phyloP scores from a whole-genome alignment of 2,329 filamentous ascomycete genomes.

The Phyllosticta citriasiana region DNA sequence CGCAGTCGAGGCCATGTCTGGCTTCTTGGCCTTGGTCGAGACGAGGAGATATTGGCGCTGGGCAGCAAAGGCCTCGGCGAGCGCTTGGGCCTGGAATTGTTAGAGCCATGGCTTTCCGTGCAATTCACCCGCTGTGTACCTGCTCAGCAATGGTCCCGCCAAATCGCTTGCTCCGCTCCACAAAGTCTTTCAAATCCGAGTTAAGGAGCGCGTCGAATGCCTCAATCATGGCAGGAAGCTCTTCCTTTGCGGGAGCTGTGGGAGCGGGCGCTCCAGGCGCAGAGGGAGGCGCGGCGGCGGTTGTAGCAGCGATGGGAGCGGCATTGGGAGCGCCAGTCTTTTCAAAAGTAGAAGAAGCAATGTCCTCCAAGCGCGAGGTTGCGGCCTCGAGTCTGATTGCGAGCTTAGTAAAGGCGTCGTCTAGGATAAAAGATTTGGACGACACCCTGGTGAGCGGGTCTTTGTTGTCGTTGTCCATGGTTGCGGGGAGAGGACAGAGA shows the following conservation, averaged over 20 bases:
- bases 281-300: conserved; percentile 16
- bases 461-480: conserved; percentile 11
- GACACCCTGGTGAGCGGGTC: conserved; percentile 10
- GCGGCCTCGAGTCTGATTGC: conserved; percentile 81
- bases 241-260: conserved; percentile 14
- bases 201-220: conserved; percentile 77
- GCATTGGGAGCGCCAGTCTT: conserved; percentile 32
- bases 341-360: conserved; percentile 66
- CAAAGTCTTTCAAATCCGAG: conserved; percentile 65
- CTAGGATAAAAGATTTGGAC: conserved; percentile 14
- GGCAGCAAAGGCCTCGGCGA: conserved; percentile 62
- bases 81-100: conserved; percentile 39
- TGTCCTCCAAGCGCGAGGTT: conserved; percentile 91
- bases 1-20: conserved; percentile 58
- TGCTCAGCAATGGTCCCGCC: conserved; percentile 73
- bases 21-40: conserved; percentile 85
- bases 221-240: conserved; percentile 55
- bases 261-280: conserved; percentile 18
- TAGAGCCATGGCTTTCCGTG: background rate
- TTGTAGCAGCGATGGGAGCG: conserved; percentile 26
- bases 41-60: conserved; percentile 84
- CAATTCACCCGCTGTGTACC: conserved; percentile 38
- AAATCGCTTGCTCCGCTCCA: conserved; percentile 65
- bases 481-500: conserved; percentile 10
- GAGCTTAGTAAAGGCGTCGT: conserved; percentile 39